Evolutionary conservation across 2,329 filamentous ascomycete genomes (phyloP).

Genomic region (Curvularia spicifera): DNA sequence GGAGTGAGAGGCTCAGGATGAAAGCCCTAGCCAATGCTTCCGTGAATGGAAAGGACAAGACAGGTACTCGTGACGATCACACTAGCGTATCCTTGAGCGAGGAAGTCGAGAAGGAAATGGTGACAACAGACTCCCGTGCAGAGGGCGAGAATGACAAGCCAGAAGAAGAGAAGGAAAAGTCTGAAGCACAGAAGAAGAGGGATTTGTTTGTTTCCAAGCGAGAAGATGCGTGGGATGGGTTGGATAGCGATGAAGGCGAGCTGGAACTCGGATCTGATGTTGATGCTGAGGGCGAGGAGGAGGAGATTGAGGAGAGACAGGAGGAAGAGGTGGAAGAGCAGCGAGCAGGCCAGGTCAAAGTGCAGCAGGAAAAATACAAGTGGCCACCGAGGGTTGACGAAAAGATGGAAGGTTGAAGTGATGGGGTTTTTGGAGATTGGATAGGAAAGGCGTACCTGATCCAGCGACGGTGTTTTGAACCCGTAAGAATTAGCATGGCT

Average conservation of each 20-base stretch:
- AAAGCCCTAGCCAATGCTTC: neutral
- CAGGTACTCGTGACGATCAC: neutral
- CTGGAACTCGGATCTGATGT: neutral
- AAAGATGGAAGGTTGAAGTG: neutral
- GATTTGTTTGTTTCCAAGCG: neutral
- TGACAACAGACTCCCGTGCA: neutral
- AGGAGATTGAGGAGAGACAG: neutral
- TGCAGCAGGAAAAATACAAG: neutral
- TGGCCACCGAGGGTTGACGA: neutral
- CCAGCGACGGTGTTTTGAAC: neutral
- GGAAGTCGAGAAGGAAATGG: neutral
- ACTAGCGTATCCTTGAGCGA: neutral
- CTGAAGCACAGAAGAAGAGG: neutral
- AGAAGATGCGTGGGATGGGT: neutral
- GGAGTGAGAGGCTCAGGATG: neutral
- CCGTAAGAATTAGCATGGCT: neutral
- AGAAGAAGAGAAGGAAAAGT: neutral
- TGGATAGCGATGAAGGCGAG: neutral
- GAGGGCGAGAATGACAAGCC: neutral
- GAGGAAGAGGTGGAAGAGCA: neutral
- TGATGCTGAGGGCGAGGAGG: neutral
- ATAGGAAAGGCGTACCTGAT: neutral
- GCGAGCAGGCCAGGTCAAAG: too few species aligned
- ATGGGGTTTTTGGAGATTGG: neutral
- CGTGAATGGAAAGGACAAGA: neutral